Percentiles rank a stretch among this genome's conserved stretches.
Conservation (phyloP, 2,329 filamentous ascomycete species). For the Aspergillus tanneri region DNA sequence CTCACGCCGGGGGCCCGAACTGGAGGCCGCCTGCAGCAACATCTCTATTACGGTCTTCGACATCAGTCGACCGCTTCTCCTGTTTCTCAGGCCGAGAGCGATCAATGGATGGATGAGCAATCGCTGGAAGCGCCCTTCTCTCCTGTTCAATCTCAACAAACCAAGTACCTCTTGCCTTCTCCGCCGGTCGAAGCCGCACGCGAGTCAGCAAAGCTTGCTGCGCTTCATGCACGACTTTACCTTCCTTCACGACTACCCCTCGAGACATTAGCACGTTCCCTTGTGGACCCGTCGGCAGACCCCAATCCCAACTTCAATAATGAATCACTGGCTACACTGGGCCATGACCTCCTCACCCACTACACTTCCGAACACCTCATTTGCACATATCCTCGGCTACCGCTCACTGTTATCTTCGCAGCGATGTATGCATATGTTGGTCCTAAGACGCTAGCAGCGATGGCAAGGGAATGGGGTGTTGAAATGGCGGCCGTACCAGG, state of each 20-base stretch:
- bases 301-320: constrained; percentile 82
- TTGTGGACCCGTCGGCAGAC: constrained; percentile 85
- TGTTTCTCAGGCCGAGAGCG: constrained; percentile 25
- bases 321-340: constrained; percentile 74
- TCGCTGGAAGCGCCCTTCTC: constrained; percentile 2
- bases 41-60: constrained; percentile 36
- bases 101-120: constrained; percentile 27
- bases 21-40: constrained; percentile 38
- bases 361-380: constrained; percentile 86
- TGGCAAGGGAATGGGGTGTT: constrained; percentile 87
- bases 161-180: constrained; percentile 60
- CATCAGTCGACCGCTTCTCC: constrained; percentile 44
- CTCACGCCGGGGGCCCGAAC: constrained; percentile 49
- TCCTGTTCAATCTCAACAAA: constrained; percentile 28
- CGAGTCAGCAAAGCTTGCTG: constrained; percentile 82
- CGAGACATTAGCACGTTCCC: constrained; percentile 78
- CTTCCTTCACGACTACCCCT: constrained; percentile 79
- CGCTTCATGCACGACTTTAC: constrained; percentile 83
- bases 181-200: constrained; percentile 66
- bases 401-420: constrained; percentile 81
- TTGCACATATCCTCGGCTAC: constrained; percentile 85
- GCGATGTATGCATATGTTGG: constrained; percentile 84
- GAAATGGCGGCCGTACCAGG: constrained; percentile 84
- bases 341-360: constrained; percentile 79
- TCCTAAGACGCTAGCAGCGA: constrained; percentile 66